These are phyloP conservation scores for Mortierella sp. DNA, from an alignment of 371 early-diverging fungal species.

Conservation along the genomic window DNA sequence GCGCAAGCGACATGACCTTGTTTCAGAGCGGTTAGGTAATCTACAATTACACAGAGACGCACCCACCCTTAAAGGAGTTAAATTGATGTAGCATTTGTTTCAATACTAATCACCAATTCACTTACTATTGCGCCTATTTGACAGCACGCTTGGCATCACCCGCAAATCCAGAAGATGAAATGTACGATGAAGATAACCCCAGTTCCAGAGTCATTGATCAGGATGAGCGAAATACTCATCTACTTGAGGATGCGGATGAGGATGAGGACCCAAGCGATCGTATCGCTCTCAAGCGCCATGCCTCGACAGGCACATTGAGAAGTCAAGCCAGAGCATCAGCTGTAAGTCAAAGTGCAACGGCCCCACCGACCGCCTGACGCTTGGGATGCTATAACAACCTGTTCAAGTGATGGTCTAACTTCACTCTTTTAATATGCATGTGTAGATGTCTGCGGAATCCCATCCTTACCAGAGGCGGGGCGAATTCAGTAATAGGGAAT, in stretches of 20 bases:
- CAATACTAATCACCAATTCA: neutral
- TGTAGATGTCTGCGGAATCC: slow-evolving; percentile 8
- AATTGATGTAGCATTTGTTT: neutral
- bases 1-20: slow-evolving; percentile 24
- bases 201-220: neutral
- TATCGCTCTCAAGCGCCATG: slow-evolving; percentile 36
- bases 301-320: slow-evolving; percentile 38
- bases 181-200: slow-evolving; percentile 12
- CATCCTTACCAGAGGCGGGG: slow-evolving; percentile 18
- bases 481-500: slow-evolving; percentile 9
- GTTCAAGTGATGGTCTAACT: no score
- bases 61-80: slow-evolving; percentile 7
- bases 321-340: slow-evolving; percentile 9
- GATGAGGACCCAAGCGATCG: slow-evolving; percentile 27
- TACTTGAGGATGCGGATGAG: slow-evolving; percentile 31
- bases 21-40: slow-evolving; percentile 12
- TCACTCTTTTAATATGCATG: no score
- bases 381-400: no score
- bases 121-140: neutral
- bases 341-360: no score
- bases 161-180: slow-evolving; percentile 14
- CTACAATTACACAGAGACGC: slow-evolving; percentile 7
- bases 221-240: slow-evolving; percentile 5
- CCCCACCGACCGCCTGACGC: no score
- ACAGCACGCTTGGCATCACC: slow-evolving; percentile 27